Evolutionary conservation across 495 filamentous ascomycete species (phyloP).

Genomic region (Aspergillus bridgeri): DNA sequence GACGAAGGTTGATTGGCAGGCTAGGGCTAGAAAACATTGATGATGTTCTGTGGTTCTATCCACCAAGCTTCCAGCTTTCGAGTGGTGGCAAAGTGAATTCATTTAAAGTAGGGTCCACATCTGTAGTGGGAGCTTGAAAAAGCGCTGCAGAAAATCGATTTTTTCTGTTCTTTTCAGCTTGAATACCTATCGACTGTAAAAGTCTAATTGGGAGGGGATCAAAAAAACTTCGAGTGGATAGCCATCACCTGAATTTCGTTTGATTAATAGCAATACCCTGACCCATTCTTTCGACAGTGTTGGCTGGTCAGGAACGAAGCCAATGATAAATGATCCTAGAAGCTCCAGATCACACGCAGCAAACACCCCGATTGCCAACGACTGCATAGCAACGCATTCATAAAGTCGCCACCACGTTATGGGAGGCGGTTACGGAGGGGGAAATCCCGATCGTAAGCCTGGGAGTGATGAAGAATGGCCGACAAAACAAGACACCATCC

Average conservation of each 20-base stretch:
- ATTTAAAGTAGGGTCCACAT: background rate
- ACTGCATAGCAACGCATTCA: constrained; percentile 18
- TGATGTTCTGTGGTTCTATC: background rate
- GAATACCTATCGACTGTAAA: background rate
- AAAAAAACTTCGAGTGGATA: background rate
- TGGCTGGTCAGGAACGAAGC: background rate
- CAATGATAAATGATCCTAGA: background rate
- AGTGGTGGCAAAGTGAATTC: background rate
- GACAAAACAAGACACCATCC: constrained; percentile 7
- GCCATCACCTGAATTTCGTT: no score
- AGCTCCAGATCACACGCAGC: background rate
- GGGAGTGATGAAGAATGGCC: constrained; percentile 11
- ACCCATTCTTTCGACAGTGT: background rate
- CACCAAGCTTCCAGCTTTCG: background rate
- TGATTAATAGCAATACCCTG: background rate
- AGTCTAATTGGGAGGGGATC: background rate
- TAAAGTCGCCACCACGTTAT: constrained; percentile 6
- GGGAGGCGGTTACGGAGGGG: background rate
- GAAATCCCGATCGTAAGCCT: background rate
- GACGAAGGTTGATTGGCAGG: background rate
- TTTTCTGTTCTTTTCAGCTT: background rate
- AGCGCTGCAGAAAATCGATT: background rate
- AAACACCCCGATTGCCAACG: background rate
- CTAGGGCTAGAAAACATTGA: background rate
- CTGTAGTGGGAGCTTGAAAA: background rate